Evolutionary conservation across 2,329 filamentous ascomycete genomes (phyloP), one percentile per base, ranked within the genome.

Genomic region (Phialocephala sp.): DNA sequence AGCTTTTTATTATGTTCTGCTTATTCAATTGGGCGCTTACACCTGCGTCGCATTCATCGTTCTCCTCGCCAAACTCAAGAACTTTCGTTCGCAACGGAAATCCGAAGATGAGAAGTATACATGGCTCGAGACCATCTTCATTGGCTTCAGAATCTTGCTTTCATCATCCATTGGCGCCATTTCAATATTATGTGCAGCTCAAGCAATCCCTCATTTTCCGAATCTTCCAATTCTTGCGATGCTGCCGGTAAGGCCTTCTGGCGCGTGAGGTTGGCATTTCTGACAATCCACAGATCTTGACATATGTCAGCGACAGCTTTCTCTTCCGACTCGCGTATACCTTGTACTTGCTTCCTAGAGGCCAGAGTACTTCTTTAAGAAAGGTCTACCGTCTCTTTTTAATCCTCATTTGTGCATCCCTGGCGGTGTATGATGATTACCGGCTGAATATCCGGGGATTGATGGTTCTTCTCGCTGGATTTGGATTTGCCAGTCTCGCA

Each of bases 221-320:
- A 75, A 72, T 62, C 64, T 75, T 35, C 65, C 67, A 35, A 54
- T 74, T n/a, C 60, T 74, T 20, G 70, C 69, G 43, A 72, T 74
- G 66, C 50, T 75, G 41, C 66, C 72, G 39, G 73, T 74, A 62
- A 62, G 68, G 67, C 36, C 15, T 35, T 55, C 27, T 15, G 3
- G 32, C 50, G 32, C 8, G 18, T 43, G 15, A 3, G 20, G 27
- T 6, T 22, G 27, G 20, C 11, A 35, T 27, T 15, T 41, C 68
- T 73, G 32, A 72, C 55, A 24, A 22, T 4, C 27, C 5, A 22
- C 45, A 74, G 73, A 69, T 75, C 32, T 61, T 74, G 12, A 72
- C 72, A 60, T 74, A 74, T 68, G 71, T 70, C 9, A 67, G 64
- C 56, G 74, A 75, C 45, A 71, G 71, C 59, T 50, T 74, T 1